Conservation (phyloP, 2,329 filamentous ascomycete species). For the Botrytis pseudocinerea region DNA sequence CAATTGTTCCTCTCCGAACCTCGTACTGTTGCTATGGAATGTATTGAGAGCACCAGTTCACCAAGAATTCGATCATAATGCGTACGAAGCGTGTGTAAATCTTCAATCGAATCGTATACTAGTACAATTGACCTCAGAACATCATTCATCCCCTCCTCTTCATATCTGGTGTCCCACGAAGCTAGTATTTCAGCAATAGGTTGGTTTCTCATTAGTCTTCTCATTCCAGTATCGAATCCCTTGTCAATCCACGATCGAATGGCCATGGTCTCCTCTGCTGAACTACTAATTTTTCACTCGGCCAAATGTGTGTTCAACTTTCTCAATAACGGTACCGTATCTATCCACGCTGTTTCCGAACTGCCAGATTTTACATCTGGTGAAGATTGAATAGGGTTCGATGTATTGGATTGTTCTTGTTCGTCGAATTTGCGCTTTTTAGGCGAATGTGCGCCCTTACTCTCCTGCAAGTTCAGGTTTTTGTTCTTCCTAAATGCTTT, state of each 20-base stretch:
- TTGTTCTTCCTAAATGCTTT: not conserved
- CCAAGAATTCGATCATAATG: not conserved
- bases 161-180: not conserved
- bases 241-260: not conserved
- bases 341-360: not conserved
- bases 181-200: not conserved
- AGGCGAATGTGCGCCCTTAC: not conserved
- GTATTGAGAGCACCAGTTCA: not conserved
- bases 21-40: not conserved
- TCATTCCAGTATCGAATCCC: not conserved
- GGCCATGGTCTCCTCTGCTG: not conserved
- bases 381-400: not conserved
- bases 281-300: not conserved
- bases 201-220: not conserved
- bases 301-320: not conserved
- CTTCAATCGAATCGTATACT: not conserved
- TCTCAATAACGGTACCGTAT: not conserved
- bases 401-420: not conserved
- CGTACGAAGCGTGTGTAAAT: not conserved
- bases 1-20: not conserved
- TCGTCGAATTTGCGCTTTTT: not conserved
- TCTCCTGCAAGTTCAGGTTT: not conserved
- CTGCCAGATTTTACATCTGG: not conserved
- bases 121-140: not conserved
- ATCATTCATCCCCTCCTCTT: not conserved